phyloP scores from a whole-genome alignment of 306 rosid genomes.

The Styphnolobium japonicum region DNA sequence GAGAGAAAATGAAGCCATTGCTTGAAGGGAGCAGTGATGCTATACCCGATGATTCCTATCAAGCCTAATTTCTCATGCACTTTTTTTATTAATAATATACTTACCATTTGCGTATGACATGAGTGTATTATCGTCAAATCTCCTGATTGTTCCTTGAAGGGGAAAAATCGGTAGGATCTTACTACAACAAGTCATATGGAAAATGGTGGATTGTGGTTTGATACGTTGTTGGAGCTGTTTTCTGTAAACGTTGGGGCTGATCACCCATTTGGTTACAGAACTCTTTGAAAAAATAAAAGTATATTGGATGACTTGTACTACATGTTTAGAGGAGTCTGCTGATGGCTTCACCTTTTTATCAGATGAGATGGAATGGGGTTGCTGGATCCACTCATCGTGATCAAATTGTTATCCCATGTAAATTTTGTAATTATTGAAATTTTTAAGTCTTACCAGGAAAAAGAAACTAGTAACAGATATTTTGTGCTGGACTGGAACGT shows the following conservation, averaged over 20 bases:
- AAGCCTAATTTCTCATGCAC: constrained; percentile 32
- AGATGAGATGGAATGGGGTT: not conserved
- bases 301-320: not conserved
- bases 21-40: constrained; percentile 42
- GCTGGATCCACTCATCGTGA: not conserved
- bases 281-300: not conserved
- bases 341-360: constrained; percentile 17
- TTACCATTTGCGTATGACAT: not conserved
- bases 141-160: constrained; percentile 21
- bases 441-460: not conserved
- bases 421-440: constrained; percentile 7
- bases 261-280: not conserved
- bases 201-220: not conserved
- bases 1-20: constrained; percentile 55
- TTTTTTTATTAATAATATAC: not conserved
- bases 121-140: not conserved
- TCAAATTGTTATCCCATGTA: not conserved
- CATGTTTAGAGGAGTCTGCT: not conserved
- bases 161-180: constrained; percentile 2
- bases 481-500: not conserved
- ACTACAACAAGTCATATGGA: not conserved
- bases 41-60: constrained; percentile 17
- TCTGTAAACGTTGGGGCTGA: not conserved
- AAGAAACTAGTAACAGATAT: not conserved
- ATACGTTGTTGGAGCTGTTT: constrained; percentile 13